Conservation (phyloP, 192 early-diverging fungal genomes). For the Gamsiella multidivaricata region DNA sequence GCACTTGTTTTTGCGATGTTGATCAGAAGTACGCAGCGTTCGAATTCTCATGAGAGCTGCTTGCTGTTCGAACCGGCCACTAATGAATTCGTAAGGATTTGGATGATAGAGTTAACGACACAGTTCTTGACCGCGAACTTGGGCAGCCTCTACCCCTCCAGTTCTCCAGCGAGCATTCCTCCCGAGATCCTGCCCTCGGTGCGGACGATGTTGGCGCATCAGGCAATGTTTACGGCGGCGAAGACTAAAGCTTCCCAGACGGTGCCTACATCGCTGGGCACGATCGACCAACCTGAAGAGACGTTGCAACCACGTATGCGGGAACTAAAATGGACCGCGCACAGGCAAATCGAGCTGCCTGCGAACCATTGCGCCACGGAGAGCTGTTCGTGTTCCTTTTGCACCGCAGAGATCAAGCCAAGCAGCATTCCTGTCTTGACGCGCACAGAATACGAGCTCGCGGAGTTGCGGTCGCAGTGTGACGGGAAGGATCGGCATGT, state of each 20-base stretch:
- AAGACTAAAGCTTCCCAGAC: too few species aligned
- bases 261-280: too few species aligned
- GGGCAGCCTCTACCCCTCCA: conserved; percentile 33
- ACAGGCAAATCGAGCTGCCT: conserved; percentile 18
- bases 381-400: conserved; percentile 25
- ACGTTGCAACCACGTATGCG: not conserved
- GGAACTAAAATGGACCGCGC: conserved; percentile 17
- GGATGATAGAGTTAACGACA: conserved; percentile 22
- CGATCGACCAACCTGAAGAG: too few species aligned
- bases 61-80: too few species aligned
- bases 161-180: conserved; percentile 19
- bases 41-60: too few species aligned
- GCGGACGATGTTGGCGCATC: conserved; percentile 5
- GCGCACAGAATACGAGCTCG: conserved; percentile 30
- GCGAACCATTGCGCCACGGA: conserved; percentile 17
- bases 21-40: too few species aligned
- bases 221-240: not conserved
- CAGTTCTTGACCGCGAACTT: conserved; percentile 34
- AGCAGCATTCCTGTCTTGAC: conserved; percentile 32
- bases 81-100: not conserved
- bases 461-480: conserved; percentile 42
- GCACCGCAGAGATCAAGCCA: conserved; percentile 18
- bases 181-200: conserved; percentile 29
- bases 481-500: conserved; percentile 41
- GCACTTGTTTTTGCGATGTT: not conserved